These are phyloP conservation scores for Galerina sulciceps DNA, from an alignment of 768 basidiomycete genomes.

Conservation along the genomic window DNA sequence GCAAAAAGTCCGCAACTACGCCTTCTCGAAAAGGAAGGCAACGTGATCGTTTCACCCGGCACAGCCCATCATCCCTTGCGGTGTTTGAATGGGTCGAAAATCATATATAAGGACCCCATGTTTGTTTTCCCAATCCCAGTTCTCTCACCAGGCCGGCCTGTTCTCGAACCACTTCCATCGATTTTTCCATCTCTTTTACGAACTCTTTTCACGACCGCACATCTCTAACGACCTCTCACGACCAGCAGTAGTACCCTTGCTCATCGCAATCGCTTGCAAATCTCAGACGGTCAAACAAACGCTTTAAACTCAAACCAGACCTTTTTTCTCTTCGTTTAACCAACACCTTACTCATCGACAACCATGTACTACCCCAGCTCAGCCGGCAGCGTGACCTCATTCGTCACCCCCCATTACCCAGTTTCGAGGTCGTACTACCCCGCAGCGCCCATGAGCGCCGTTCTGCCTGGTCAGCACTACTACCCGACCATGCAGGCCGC, in stretches of 20 bases:
- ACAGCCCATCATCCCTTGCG: slow-evolving; percentile 17
- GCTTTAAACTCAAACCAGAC: slow-evolving; percentile 11
- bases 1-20: neutral
- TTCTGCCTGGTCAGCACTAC: slow-evolving; percentile 28
- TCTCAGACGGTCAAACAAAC: slow-evolving; percentile 5
- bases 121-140: slow-evolving; percentile 6
- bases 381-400: slow-evolving; percentile 25
- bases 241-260: slow-evolving; percentile 11
- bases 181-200: slow-evolving; percentile 10
- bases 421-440: slow-evolving; percentile 21
- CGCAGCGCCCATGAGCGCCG: slow-evolving; percentile 30
- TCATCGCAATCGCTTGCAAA: slow-evolving; percentile 6
- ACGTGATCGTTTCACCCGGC: slow-evolving; percentile 15
- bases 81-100: neutral
- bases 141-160: slow-evolving; percentile 33
- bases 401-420: slow-evolving; percentile 22
- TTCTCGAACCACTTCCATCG: slow-evolving; percentile 23
- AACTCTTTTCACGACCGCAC: slow-evolving; percentile 13
- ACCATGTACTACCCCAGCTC: slow-evolving; percentile 31
- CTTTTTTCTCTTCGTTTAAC: slow-evolving; percentile 9
- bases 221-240: slow-evolving; percentile 14
- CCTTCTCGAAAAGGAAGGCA: slow-evolving; percentile 3
- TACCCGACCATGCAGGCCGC: slow-evolving; percentile 29
- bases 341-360: neutral
- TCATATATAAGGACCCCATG: slow-evolving; percentile 18